These are phyloP conservation scores for Musa troglodytarum DNA, from an alignment of 176 grass and related monocot genomes.

Conservation along the genomic window DNA sequence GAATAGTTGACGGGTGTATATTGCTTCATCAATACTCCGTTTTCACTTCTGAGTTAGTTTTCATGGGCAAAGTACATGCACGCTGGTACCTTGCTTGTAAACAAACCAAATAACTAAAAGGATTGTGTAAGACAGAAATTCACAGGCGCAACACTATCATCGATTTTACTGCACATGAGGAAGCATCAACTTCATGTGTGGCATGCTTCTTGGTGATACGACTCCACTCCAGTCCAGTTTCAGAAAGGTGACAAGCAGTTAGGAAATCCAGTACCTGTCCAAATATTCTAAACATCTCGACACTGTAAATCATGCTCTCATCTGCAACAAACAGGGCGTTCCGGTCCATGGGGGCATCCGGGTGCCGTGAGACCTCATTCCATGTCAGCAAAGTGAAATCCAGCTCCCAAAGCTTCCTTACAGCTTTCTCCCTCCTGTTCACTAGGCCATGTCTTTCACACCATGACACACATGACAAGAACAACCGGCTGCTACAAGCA, in stretches of 20 bases:
- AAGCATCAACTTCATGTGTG: slow-evolving; percentile 44
- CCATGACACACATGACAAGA: slow-evolving; percentile 85
- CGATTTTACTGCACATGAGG: slow-evolving; percentile 66
- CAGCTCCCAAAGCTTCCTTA: slow-evolving; percentile 79
- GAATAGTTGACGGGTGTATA: not conserved
- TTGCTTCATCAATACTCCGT: not conserved
- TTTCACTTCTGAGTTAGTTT: not conserved
- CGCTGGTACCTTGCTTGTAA: not conserved
- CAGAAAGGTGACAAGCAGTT: slow-evolving; percentile 45
- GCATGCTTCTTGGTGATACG: slow-evolving; percentile 49
- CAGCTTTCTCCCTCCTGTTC: slow-evolving; percentile 63
- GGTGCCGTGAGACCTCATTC: slow-evolving; percentile 58
- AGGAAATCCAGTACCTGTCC: slow-evolving; percentile 84
- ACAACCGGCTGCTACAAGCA: slow-evolving; percentile 51
- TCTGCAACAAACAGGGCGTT: slow-evolving; percentile 44
- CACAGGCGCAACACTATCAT: slow-evolving; percentile 54
- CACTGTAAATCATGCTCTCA: slow-evolving; percentile 40
- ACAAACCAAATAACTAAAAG: not conserved
- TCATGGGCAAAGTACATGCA: not conserved
- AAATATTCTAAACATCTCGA: slow-evolving; percentile 97
- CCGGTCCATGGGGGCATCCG: slow-evolving; percentile 92
- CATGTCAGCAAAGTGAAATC: slow-evolving; percentile 39
- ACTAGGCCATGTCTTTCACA: slow-evolving; percentile 43
- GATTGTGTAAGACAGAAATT: not conserved
- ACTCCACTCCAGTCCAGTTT: slow-evolving; percentile 39